Conservation (phyloP, 306 rosid genomes). For the Trifolium fragiferum region DNA sequence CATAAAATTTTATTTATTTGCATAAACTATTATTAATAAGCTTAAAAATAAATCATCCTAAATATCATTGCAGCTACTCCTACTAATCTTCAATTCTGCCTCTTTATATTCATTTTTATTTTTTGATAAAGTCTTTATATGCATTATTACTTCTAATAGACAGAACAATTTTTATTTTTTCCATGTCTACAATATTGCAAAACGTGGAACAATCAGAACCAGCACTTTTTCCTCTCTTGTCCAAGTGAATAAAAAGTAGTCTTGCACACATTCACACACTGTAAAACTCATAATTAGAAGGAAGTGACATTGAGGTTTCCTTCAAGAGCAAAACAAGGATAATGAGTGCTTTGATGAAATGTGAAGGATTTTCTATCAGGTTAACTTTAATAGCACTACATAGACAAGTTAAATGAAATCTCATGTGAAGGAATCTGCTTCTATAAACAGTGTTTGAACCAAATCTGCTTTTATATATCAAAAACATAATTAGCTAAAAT, state of each 20-base stretch:
- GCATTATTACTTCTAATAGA: not conserved
- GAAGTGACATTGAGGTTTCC: slow-evolving; percentile 41
- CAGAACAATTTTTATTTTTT: not conserved
- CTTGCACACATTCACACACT: not conserved
- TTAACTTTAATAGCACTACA: slow-evolving; percentile 24
- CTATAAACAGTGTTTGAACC: slow-evolving; percentile 8
- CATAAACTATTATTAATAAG: too few relatives aligned
- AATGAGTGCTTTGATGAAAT: slow-evolving; percentile 21
- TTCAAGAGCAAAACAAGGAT: slow-evolving; percentile 30
- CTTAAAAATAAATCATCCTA: too few relatives aligned
- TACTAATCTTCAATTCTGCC: not conserved
- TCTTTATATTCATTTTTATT: not conserved
- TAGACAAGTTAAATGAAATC: not conserved
- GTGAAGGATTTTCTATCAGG: not conserved
- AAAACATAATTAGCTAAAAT: slow-evolving; percentile 29
- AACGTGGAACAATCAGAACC: slow-evolving; percentile 33
- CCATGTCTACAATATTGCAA: not conserved
- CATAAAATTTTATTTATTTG: too few relatives aligned
- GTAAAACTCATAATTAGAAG: slow-evolving; percentile 37
- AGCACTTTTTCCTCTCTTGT: slow-evolving; percentile 29
- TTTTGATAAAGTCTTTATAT: too few relatives aligned
- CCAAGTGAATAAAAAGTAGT: slow-evolving; percentile 35
- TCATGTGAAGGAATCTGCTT: slow-evolving; percentile 13
- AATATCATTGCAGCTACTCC: too few relatives aligned
- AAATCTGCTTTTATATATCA: slow-evolving; percentile 28